A percentile compares a stretch with the other conserved stretches of the same genome.
phyloP scores from a whole-genome alignment of 495 filamentous ascomycete genomes.

The Neurospora sp. region DNA sequence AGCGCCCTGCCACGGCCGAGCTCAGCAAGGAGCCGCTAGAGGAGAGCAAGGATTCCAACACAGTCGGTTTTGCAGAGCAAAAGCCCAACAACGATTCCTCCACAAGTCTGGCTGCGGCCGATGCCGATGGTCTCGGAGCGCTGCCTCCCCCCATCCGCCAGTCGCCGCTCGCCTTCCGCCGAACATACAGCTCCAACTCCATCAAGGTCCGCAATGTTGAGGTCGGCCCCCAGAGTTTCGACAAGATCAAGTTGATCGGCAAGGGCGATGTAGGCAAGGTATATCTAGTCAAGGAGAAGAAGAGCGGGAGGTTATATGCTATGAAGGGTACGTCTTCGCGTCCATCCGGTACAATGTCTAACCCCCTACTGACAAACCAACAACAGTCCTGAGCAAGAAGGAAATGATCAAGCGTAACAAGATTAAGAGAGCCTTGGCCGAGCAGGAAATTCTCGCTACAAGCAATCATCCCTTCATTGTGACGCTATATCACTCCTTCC shows the following conservation, averaged over 20 bases:
- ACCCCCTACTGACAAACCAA: slow-evolving; percentile 23
- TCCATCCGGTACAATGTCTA: background rate
- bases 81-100: slow-evolving; percentile 17
- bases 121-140: slow-evolving; percentile 19
- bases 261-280: slow-evolving; percentile 99
- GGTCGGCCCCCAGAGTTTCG: slow-evolving; percentile 90
- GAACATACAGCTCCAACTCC: slow-evolving; percentile 97
- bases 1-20: slow-evolving; percentile 71
- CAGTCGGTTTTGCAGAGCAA: slow-evolving; percentile 43
- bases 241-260: slow-evolving; percentile 98
- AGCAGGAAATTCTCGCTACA: slow-evolving; percentile 95
- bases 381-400: slow-evolving; percentile 90
- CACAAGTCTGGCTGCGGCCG: slow-evolving; percentile 13
- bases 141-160: slow-evolving; percentile 36
- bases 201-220: slow-evolving; percentile 97
- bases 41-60: slow-evolving; percentile 43
- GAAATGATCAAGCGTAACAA: slow-evolving; percentile 99
- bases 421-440: slow-evolving; percentile 95
- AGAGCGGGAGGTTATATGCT: slow-evolving; percentile 85
- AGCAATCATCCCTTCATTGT: slow-evolving; percentile 99
- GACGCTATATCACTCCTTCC: slow-evolving; percentile 95
- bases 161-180: slow-evolving; percentile 63
- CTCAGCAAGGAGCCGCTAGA: slow-evolving; percentile 67
- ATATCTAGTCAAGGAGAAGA: slow-evolving; percentile 95
- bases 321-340: slow-evolving; percentile 72